Percentiles rank a stretch among this genome's conserved stretches.
These are phyloP conservation scores for Globisporangium radiosum DNA, from an alignment of 352 stramenopile genomes.

Conservation along the genomic window DNA sequence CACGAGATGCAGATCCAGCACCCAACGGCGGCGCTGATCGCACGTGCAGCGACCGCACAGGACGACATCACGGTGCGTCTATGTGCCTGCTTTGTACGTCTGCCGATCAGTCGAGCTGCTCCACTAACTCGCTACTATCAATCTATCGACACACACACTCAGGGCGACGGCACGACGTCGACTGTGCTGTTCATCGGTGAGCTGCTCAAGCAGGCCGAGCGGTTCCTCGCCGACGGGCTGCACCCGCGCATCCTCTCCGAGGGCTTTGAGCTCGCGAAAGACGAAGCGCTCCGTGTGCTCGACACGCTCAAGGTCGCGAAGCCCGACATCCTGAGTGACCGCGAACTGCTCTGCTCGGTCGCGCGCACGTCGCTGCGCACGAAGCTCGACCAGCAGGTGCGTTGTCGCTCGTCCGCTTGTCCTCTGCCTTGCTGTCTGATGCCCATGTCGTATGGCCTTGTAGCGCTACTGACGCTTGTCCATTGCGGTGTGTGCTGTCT, in stretches of 20 bases:
- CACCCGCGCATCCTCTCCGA: conserved; percentile 97
- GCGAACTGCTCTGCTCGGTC: conserved; percentile 92
- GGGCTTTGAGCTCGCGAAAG: conserved; percentile 96
- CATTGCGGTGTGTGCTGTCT: conserved; percentile 6
- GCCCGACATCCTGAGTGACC: conserved; percentile 86
- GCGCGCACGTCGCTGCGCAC: conserved; percentile 96
- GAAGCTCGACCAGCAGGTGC: conserved; percentile 93
- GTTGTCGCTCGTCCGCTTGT: background rate
- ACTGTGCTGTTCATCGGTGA: conserved; percentile 98
- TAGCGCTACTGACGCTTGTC: background rate
- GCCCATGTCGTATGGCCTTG: background rate
- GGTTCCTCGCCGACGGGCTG: conserved; percentile 94
- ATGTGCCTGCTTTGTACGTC: background rate
- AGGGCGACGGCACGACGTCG: conserved; percentile 97
- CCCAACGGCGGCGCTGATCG: conserved; percentile 98
- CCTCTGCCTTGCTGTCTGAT: background rate
- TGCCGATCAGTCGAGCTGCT: too few species aligned
- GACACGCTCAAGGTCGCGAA: conserved; percentile 87
- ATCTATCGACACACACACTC: background rate
- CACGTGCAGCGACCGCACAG: conserved; percentile 96
- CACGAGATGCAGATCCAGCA: conserved; percentile 99
- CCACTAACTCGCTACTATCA: too few species aligned
- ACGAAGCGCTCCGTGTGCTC: conserved; percentile 92
- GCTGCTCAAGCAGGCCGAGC: conserved; percentile 97
- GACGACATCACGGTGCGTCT: conserved; percentile 81